Evolutionary conservation across 108 stramenopile species (phyloP).

Genomic region (Thalassiosira profunda): DNA sequence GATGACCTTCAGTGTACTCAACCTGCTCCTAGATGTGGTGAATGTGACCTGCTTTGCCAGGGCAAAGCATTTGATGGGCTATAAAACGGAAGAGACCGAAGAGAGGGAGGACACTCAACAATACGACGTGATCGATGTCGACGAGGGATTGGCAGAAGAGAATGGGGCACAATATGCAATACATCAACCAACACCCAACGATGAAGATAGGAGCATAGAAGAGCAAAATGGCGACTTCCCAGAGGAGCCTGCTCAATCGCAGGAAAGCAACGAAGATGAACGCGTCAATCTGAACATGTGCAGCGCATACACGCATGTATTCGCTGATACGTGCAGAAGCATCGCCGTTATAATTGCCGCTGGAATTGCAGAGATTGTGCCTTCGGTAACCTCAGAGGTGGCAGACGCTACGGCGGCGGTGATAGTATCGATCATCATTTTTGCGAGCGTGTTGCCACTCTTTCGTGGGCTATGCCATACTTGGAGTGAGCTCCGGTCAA

Average conservation of each 20-base stretch:
- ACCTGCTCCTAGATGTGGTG: slow-evolving; percentile 69
- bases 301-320: slow-evolving; percentile 85
- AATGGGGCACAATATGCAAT: slow-evolving; percentile 1
- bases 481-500: slow-evolving; percentile 43
- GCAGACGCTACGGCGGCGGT: slow-evolving; percentile 81
- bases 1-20: slow-evolving; percentile 59
- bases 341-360: slow-evolving; percentile 71
- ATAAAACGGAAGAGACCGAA: slow-evolving; percentile 19
- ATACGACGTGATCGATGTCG: slow-evolving; percentile 14
- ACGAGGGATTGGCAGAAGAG: slow-evolving; percentile 10
- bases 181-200: background rate
- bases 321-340: slow-evolving; percentile 79
- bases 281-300: slow-evolving; percentile 79
- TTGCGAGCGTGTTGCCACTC: slow-evolving; percentile 62
- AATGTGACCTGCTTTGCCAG: slow-evolving; percentile 80
- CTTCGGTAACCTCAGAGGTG: slow-evolving; percentile 58
- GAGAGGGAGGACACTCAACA: background rate
- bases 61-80: slow-evolving; percentile 62
- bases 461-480: slow-evolving; percentile 54
- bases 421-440: slow-evolving; percentile 70
- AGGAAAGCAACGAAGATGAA: slow-evolving; percentile 36
- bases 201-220: slow-evolving; percentile 5
- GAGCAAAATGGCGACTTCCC: background rate
- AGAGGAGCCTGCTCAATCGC: background rate
- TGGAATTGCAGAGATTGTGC: slow-evolving; percentile 40